These are phyloP conservation scores for Rhypophila decipiens DNA, from an alignment of 495 filamentous ascomycete genomes.

Conservation along the genomic window DNA sequence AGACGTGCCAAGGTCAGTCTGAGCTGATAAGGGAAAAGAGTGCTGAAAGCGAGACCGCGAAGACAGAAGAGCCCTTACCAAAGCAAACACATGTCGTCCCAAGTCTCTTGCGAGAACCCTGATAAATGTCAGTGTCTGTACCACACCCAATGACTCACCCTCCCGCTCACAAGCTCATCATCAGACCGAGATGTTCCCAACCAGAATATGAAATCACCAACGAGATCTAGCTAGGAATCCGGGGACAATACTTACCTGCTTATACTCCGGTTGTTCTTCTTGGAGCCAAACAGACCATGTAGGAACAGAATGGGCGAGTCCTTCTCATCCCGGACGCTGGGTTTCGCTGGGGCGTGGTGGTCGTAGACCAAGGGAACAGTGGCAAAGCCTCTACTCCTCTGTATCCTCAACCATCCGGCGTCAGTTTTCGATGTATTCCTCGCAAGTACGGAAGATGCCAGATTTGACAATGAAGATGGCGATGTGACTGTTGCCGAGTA, in stretches of 20 bases:
- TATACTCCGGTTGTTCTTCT: constrained; percentile 91
- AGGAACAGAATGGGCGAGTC: constrained; percentile 75
- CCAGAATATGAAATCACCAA: not conserved
- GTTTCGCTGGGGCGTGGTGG: constrained; percentile 47
- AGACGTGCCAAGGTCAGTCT: constrained; percentile 1
- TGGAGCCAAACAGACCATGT: constrained; percentile 93
- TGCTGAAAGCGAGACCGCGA: not conserved
- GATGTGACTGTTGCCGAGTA: not conserved
- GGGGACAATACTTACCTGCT: constrained; percentile 68
- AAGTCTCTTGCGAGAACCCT: constrained; percentile 75
- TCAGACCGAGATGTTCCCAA: not conserved
- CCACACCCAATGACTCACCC: not conserved
- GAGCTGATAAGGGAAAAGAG: too few species aligned
- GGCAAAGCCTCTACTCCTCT: not conserved
- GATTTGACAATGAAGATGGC: not conserved
- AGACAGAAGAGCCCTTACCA: constrained; percentile 49
- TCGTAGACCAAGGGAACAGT: constrained; percentile 53
- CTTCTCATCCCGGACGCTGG: constrained; percentile 21
- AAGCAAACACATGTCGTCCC: constrained; percentile 70
- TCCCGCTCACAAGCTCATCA: not conserved
- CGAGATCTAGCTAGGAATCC: not conserved
- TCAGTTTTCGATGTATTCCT: not conserved
- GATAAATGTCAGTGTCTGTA: constrained; percentile 3
- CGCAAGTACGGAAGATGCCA: not conserved
- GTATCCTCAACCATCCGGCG: not conserved